Base-by-base conservation (phyloP, 2,329 filamentous ascomycete genomes). In the Tolypocladium capitatum region DNA sequence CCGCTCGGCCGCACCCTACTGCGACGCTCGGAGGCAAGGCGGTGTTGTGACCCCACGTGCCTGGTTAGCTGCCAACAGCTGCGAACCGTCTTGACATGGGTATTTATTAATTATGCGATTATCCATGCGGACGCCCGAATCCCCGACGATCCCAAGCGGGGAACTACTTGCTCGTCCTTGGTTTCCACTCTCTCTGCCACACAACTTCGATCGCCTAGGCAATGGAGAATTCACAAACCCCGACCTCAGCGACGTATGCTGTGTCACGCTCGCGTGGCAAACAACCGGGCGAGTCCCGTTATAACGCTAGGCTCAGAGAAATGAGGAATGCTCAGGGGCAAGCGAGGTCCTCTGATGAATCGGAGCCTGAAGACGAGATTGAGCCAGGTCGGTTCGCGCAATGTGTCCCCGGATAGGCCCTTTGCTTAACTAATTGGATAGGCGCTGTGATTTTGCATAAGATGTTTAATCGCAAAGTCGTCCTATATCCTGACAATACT, bases 301-400 rank as follows among this genome's bases (percentile, higher is more conserved):
- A 47, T 36, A 50, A 6, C 10, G n/a, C 42, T 9, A 54, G 30
- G 30, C 51, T 54, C 11, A 48, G 52, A 48, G 47, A 54, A 47
- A 50, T 8, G 42, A 52, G 52, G 43, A 52, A 49, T 44, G 50
- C 48, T 9, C 53, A 52, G 34, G 55, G 53, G 5, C 36, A 53
- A 46, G 52, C 49, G 24, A 51, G 40, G 45, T 56, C 53, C 1
- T 59, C 55, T 44, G 57, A 57, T 45, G 53, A 55, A 34, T 53
- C 49, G 10, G 53, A 55, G 45, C 48, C 56, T 38, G 55, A 57
- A n/a, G 50, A 53, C n/a, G 56, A 52, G 18, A 11, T 53, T 41
- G 55, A 55, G 49, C 53, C 51, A 53, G 58, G 54, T 55, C 20
- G 10, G 45, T 55, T 40, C 30, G 10, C 48, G 20, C 33, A 40